phyloP scores from a whole-genome alignment of 352 stramenopile genomes.

The Phytopythium vexans region DNA sequence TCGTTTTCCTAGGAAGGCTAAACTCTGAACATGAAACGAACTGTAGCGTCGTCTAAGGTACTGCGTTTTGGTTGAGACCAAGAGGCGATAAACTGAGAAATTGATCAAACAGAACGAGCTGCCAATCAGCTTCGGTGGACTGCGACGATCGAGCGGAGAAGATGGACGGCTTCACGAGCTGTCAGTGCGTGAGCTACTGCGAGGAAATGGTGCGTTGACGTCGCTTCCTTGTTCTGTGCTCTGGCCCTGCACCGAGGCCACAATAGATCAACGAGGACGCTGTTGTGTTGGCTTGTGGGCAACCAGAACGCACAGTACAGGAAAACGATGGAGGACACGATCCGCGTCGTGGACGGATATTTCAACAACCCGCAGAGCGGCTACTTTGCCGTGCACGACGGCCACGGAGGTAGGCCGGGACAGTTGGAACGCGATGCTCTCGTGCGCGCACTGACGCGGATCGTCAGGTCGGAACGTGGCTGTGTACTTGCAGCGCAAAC shows the following conservation, averaged over 20 bases:
- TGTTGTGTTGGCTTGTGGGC: background rate
- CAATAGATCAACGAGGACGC: background rate
- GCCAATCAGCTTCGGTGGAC: background rate
- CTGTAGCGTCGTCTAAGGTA: too few relatives aligned
- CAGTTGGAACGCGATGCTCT: conserved; percentile 1
- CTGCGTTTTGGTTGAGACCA: too few relatives aligned
- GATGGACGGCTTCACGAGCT: conserved; percentile 43
- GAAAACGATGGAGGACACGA: conserved; percentile 84
- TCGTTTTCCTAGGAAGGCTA: too few relatives aligned
- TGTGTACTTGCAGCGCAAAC: conserved; percentile 53
- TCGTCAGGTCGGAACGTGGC: conserved; percentile 62
- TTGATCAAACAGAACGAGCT: too few relatives aligned
- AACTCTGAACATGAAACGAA: too few relatives aligned
- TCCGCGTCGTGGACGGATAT: conserved; percentile 72
- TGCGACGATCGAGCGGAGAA: background rate
- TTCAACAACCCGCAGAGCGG: conserved; percentile 44
- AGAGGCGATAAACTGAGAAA: too few relatives aligned
- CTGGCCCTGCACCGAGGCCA: background rate
- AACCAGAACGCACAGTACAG: conserved; percentile 62
- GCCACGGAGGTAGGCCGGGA: conserved; percentile 52
- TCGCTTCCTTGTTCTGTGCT: background rate
- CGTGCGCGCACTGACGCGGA: too few relatives aligned
- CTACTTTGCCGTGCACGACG: conserved; percentile 81
- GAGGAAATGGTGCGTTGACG: conserved; percentile 64
- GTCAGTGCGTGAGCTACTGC: conserved; percentile 59